phyloP scores from a whole-genome alignment of 2,329 filamentous ascomycete genomes.

The Arthroderma uncinatum region DNA sequence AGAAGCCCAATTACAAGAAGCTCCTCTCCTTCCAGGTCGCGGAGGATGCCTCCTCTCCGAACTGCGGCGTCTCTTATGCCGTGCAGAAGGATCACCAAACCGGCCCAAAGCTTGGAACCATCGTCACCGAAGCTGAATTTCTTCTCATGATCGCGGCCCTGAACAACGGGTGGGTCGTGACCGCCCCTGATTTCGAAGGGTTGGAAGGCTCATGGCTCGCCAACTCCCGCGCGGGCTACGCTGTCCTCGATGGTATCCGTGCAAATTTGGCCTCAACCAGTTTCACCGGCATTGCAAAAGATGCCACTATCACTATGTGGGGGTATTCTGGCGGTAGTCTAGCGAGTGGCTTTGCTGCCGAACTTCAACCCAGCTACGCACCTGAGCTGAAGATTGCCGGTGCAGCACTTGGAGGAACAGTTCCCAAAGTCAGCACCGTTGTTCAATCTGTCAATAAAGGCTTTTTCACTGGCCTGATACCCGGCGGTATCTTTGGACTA shows the following conservation, averaged over 20 bases:
- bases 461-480: constrained; percentile 28
- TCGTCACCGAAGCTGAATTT: constrained; percentile 27
- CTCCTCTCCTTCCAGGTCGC: constrained; percentile 37
- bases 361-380: constrained; percentile 41
- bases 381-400: constrained; percentile 41
- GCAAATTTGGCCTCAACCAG: constrained; percentile 26
- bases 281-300: constrained; percentile 24
- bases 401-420: constrained; percentile 40
- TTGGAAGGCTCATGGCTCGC: constrained; percentile 35
- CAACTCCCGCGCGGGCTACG: constrained; percentile 34
- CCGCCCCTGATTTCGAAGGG: constrained; percentile 39
- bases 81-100: constrained; percentile 30
- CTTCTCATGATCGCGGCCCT: constrained; percentile 30
- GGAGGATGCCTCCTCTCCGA: constrained; percentile 20
- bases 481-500: constrained; percentile 21
- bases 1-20: constrained; percentile 22
- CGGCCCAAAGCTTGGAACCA: constrained; percentile 25
- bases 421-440: constrained; percentile 32
- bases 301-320: constrained; percentile 37
- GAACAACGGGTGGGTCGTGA: constrained; percentile 38
- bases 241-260: constrained; percentile 35
- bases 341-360: constrained; percentile 41
- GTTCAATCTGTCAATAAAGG: constrained; percentile 26
- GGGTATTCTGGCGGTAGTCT: constrained; percentile 48
- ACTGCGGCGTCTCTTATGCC: constrained; percentile 22